Evolutionary conservation across 2,329 filamentous ascomycete species (phyloP), one percentile per base, ranked within the genome.

Genomic region (Didymella lethalis): DNA sequence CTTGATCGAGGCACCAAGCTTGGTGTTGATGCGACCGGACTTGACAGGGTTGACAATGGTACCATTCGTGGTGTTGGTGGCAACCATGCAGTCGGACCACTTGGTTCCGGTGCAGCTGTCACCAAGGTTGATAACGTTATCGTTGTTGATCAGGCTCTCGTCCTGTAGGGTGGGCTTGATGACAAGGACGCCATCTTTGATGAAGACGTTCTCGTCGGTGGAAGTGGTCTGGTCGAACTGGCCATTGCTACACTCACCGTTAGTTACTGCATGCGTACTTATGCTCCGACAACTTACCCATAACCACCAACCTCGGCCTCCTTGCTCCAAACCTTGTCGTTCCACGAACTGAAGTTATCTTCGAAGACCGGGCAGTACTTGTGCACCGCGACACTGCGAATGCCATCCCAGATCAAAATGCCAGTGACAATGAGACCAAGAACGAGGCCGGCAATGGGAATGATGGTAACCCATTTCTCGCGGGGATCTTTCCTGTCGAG

Each of bases 401-500:
- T 74, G 4, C 92, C 92, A 65, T 93, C 89, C 83, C 88, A 95
- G 47, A 95, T 81, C 44, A 95, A 78, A 68, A 93, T 86, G 1
- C 83, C 91, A 0, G 89, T 86, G 40, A 93, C 79, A 2, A 75
- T 85, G 34, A 94, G 74, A 14, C 92, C 92, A 14, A 93, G 61
- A 3, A 88, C 47, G 48, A 95, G 85, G 46, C 91, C 91, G 25
- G 92, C 74, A 41, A 93, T 72, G 2, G 91, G 91, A 57, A 96
- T 84, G 63, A 94, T 92, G 2, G 89, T 93, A 8, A 92, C 88
- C 91, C 91, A 95, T 80, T 92, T 95, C 82, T 94, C 90, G 75
- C 88, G 90, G 12, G 89, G 88, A 65, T 93, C 89, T 57, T 82
- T 87, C 72, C 88, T 88, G n/a, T 85, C 78, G 38, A 90, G 78